phyloP scores from a whole-genome alignment of 2,329 filamentous ascomycete species.

The Talaromyces sp. region DNA sequence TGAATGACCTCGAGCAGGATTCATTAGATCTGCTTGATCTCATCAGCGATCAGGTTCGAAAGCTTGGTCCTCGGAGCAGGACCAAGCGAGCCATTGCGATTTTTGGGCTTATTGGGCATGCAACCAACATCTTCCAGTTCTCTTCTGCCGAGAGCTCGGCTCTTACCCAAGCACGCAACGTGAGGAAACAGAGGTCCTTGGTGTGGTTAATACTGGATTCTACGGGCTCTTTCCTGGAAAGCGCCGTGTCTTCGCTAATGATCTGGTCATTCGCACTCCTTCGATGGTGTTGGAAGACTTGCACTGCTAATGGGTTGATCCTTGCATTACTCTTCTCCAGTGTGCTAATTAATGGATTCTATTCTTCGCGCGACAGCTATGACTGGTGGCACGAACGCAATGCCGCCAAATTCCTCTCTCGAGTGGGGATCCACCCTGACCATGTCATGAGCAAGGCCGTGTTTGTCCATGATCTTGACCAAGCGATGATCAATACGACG shows the following conservation, averaged over 20 bases:
- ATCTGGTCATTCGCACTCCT: constrained; percentile 68
- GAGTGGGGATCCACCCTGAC: constrained; percentile 74
- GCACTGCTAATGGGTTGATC: constrained; percentile 70
- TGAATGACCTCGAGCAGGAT: constrained; percentile 59
- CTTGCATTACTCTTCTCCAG: constrained; percentile 65
- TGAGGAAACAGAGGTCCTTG: constrained; percentile 57
- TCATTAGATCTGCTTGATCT: constrained; percentile 46
- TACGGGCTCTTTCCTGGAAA: constrained; percentile 67
- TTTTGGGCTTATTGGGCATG: constrained; percentile 44
- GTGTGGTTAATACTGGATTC: constrained; percentile 68
- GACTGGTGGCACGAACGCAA: constrained; percentile 83
- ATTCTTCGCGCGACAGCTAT: constrained; percentile 67
- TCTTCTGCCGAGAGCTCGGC: constrained; percentile 26
- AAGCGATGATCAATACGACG: constrained; percentile 46
- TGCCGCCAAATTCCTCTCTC: constrained; percentile 73
- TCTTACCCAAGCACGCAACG: constrained; percentile 42
- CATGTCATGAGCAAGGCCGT: constrained; percentile 77
- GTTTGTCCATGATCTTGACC: constrained; percentile 74
- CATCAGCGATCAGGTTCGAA: constrained; percentile 45
- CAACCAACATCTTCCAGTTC: constrained; percentile 37
- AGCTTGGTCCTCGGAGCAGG: constrained; percentile 40
- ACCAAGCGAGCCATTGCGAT: constrained; percentile 46
- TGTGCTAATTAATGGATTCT: constrained; percentile 65
- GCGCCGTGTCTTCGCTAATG: constrained; percentile 68
- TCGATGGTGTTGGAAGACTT: constrained; percentile 61